Base-by-base conservation (phyloP, 441 rosid genomes). In the Populus hybrid region DNA sequence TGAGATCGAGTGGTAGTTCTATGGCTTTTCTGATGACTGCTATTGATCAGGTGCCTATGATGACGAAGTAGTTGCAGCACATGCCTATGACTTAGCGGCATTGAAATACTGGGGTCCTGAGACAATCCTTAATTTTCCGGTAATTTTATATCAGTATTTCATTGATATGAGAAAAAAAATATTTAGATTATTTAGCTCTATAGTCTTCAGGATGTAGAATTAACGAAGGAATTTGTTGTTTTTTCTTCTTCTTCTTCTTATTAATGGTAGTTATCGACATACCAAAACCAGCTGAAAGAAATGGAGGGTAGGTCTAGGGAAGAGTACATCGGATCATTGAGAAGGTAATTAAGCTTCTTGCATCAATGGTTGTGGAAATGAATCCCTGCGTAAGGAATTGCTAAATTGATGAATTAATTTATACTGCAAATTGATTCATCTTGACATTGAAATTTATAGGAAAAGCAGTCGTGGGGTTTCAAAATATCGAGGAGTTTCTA, bases 31-130 rank as follows among this genome's bases (percentile, higher is more conserved):
- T 65, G 69, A 65, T 14, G 69, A 24, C 31, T 12, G 14, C 16
- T 65, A 24, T 64, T 59, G 29, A 9, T 71, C 79, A 95, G 99
- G 97, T 24, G 99, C 99, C 9, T 90, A 95, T 74, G 94, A 93
- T 68, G 89, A 92, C 72, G 97, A 95, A 83, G 95, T 82, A 81
- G 95, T 96, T 10, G 99, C 97, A 3, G 96, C 98, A 77, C 98
- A 87, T 85, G 94, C 98, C 28, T 93, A 93, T 77, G 99, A 95
- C 86, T 86, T 95, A 82, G 98, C 98, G 9, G 99, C 99, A 84
- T 84, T 95, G 82, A 95, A 93, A 77, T 95, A 93, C 26, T 95
- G 97, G 99, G 98, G 99, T 73, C 89, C 50, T 5, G 93, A 91
- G 26, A 91, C 98, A 35, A 89, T 89, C 73, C 94, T 95, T 63